A percentile compares a stretch with the other conserved stretches of the same genome.
Conservation (phyloP, 2,329 filamentous ascomycete species). For the Curvularia sp. region DNA sequence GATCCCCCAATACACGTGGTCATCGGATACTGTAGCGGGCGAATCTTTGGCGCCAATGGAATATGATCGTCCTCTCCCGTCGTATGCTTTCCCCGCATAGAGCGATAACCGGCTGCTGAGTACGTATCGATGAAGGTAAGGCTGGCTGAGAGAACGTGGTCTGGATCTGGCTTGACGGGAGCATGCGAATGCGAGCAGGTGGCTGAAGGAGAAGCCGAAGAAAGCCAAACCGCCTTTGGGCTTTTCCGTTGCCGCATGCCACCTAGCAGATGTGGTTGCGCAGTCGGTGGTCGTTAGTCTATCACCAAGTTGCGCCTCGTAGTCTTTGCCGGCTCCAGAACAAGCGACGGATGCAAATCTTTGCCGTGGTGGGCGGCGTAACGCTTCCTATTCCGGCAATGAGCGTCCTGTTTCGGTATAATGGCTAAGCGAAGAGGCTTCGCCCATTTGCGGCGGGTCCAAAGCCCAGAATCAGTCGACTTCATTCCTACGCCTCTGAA, state of each 20-base stretch:
- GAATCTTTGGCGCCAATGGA: background rate
- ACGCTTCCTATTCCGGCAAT: background rate
- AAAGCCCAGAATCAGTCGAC: background rate
- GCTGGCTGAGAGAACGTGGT: background rate
- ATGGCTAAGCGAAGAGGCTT: constrained; percentile 1
- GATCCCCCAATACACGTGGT: background rate
- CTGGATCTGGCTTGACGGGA: background rate
- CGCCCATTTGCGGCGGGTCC: background rate
- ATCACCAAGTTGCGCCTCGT: background rate
- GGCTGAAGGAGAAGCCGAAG: background rate
- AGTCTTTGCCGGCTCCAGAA: constrained; percentile 1
- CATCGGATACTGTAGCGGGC: background rate
- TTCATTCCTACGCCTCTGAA: background rate
- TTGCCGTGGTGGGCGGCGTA: background rate
- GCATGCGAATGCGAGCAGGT: background rate
- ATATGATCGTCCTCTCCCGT: background rate
- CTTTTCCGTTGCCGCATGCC: background rate
- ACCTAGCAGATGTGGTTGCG: background rate
- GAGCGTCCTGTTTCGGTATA: background rate
- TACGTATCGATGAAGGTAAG: background rate
- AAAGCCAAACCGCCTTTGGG: background rate
- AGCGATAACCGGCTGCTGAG: background rate
- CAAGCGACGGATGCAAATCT: background rate
- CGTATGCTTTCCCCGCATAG: background rate
- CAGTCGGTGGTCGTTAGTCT: background rate